A percentile compares a stretch with the other conserved stretches of the same genome.
phyloP scores from a whole-genome alignment of 345 rosid genomes.

The Ailanthus altissimus region DNA sequence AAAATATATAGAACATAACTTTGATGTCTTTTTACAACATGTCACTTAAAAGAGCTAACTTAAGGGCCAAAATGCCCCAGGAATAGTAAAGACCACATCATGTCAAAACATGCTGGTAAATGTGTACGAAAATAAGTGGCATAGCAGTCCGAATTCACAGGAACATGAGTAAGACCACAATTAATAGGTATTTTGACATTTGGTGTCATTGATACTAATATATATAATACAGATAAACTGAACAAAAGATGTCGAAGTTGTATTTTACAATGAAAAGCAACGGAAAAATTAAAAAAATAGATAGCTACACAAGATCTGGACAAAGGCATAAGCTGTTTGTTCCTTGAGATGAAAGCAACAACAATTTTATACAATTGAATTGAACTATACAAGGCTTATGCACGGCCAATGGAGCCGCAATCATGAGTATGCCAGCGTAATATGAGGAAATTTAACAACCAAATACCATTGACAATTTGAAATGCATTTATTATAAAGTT shows the following conservation, averaged over 20 bases:
- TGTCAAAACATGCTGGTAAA: background rate
- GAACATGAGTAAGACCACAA: background rate
- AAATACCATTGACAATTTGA: background rate
- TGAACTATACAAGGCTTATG: background rate
- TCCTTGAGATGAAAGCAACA: too few relatives aligned
- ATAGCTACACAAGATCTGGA: background rate
- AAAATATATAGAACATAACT: background rate
- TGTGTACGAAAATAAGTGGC: background rate
- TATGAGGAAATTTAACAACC: background rate
- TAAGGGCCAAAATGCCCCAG: background rate
- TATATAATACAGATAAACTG: background rate
- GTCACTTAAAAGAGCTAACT: background rate
- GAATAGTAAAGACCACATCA: background rate
- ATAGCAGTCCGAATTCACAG: background rate
- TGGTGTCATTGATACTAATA: background rate
- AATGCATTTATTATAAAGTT: background rate
- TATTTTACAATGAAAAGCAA: background rate
- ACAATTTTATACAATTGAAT: too few relatives aligned
- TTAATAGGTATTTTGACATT: too few relatives aligned
- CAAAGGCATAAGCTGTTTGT: too few relatives aligned
- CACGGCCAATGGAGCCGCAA: background rate
- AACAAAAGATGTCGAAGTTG: background rate
- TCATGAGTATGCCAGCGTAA: background rate
- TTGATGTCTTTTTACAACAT: background rate
- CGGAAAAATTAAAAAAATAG: too few relatives aligned